These are phyloP conservation scores for Hibiscus tridactylites DNA, from an alignment of 345 rosid genomes.

Conservation along the genomic window DNA sequence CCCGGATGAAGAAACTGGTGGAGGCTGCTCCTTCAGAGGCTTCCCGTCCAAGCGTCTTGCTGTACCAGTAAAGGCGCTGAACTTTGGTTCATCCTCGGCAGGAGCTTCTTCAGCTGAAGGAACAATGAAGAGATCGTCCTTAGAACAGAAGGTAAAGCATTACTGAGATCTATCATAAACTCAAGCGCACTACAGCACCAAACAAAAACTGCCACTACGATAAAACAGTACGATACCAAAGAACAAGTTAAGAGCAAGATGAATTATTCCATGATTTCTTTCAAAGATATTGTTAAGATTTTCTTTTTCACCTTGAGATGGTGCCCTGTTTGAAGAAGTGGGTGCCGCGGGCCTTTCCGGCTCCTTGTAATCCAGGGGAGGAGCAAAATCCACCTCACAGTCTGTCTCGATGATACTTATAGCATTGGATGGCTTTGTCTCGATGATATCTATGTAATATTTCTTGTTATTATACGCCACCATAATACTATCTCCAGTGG, in stretches of 20 bases:
- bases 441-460: slow-evolving; percentile 90
- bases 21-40: slow-evolving; percentile 43
- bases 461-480: slow-evolving; percentile 97
- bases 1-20: slow-evolving; percentile 34
- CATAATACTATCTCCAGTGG: slow-evolving; percentile 97
- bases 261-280: not conserved
- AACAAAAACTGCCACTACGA: not conserved
- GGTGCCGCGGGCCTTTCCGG: slow-evolving; percentile 61
- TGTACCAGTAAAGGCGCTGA: slow-evolving; percentile 72
- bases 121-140: not conserved
- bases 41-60: slow-evolving; percentile 92
- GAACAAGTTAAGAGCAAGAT: not conserved
- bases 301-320: slow-evolving; percentile 45
- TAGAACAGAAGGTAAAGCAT: slow-evolving; percentile 4
- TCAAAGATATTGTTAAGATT: not conserved
- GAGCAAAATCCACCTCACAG: slow-evolving; percentile 98
- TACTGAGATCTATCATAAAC: not conserved
- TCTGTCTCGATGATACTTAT: slow-evolving; percentile 97
- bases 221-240: too few species aligned
- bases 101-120: slow-evolving; percentile 57
- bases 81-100: slow-evolving; percentile 53
- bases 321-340: slow-evolving; percentile 39
- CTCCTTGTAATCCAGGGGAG: slow-evolving; percentile 96
- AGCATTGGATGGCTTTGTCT: slow-evolving; percentile 89
- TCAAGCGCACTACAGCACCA: not conserved